Evolutionary conservation across 1,284 basidiomycete species (phyloP).

Genomic region (Tilletia setariae): DNA sequence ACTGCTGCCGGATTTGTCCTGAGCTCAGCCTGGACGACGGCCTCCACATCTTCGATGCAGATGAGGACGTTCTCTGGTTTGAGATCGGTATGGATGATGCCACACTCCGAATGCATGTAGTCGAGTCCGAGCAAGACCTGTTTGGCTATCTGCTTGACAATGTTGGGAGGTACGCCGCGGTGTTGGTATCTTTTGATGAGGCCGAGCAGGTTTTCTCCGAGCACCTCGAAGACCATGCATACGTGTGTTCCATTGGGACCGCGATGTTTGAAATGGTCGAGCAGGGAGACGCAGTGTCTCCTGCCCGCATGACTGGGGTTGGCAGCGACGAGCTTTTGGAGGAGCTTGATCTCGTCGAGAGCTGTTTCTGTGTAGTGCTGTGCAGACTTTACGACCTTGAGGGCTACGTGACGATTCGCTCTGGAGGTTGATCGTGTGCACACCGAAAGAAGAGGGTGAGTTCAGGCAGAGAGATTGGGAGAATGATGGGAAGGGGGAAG

Average conservation of each 20-base stretch:
- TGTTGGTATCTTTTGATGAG: slow-evolving; percentile 94
- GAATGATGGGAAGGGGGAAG: neutral
- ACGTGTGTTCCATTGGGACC: slow-evolving; percentile 96
- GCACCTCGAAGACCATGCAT: slow-evolving; percentile 99
- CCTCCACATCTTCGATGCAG: slow-evolving; percentile 93
- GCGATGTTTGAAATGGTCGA: slow-evolving; percentile 94
- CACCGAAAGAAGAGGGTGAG: slow-evolving; percentile 22
- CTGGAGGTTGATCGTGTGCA: slow-evolving; percentile 70
- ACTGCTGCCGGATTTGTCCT: slow-evolving; percentile 63
- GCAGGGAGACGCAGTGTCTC: slow-evolving; percentile 76
- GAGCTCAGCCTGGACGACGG: slow-evolving; percentile 83
- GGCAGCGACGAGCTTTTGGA: slow-evolving; percentile 88
- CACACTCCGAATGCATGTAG: slow-evolving; percentile 95
- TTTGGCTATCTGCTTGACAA: slow-evolving; percentile 95
- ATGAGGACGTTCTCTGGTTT: slow-evolving; percentile 99
- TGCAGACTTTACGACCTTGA: slow-evolving; percentile 98
- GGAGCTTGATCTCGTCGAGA: slow-evolving; percentile 95
- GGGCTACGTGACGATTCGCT: slow-evolving; percentile 91
- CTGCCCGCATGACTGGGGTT: slow-evolving; percentile 60
- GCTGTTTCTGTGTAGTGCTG: slow-evolving; percentile 96
- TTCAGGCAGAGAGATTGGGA: neutral
- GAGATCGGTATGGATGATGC: slow-evolving; percentile 77
- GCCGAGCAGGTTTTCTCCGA: slow-evolving; percentile 95
- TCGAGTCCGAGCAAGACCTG: slow-evolving; percentile 92
- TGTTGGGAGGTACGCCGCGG: slow-evolving; percentile 86